Base-by-base conservation (phyloP, 1,284 basidiomycete species). In the Meripilus lineatus region DNA sequence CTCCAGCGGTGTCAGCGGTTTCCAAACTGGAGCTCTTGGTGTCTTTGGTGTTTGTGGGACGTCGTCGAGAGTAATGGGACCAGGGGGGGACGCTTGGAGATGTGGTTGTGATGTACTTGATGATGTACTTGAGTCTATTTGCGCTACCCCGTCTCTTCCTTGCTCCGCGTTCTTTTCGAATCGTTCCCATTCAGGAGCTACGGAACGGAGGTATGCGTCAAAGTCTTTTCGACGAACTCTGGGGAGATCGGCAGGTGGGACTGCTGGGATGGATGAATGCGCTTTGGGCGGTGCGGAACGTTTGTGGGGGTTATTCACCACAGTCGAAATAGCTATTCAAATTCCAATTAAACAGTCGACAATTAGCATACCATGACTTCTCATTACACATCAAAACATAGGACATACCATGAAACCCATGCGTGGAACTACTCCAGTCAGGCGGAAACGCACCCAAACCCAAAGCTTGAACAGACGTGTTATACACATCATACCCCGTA, bases 231-330 rank as follows among this genome's bases (percentile, higher is more conserved):
- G 77, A 35, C 84, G 75, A 6, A 90, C 82, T 40, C 87, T 81
- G 38, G 89, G 89, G 5, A 91, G 73, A 40, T 82, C 79, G 1
- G 84, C 80, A 1, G 83, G 78, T 3, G 78, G 71, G 3, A 84
- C 77, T 14, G 85, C 66, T 2, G 91, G 90, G 7, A 94, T 70
- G 0, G 81, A 66, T 7, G 89, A 84, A 55, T 92, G 89, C 0
- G 87, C 79, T 60, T 93, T 89, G 20, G 93, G 84, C 7, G 92
- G 90, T 25, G 87, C 88, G 40, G 87, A 84, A 38, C 73, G 76
- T 65, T 84, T 89, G 58, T 87, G 85, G 2, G 92, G 92, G 57
- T 87, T 91, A 56, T 91, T 92, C 44, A 94, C 75, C 8, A 87
- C 81, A 6, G 81, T 84, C 6, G 84, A 85, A 48, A 87, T 83